Conservation (phyloP, 805 yeast genomes). For the Candida bentonensis region DNA sequence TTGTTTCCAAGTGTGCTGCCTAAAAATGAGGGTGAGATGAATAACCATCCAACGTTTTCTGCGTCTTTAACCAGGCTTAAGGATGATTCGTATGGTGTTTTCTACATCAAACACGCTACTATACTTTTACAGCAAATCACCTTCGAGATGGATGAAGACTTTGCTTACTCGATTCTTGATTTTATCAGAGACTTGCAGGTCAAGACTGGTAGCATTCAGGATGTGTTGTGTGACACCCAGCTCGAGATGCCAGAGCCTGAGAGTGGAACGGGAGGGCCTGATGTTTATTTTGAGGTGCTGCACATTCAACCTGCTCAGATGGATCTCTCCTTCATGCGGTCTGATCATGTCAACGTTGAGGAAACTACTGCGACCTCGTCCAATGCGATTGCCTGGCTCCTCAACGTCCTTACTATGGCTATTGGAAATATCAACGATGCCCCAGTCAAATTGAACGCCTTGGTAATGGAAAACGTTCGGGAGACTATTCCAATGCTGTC, state of each 20-base stretch:
- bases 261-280: conserved; percentile 40
- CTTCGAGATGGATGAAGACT: conserved; percentile 87
- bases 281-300: conserved; percentile 81
- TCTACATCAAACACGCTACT: conserved; percentile 85
- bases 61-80: conserved; percentile 72
- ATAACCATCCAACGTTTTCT: conserved; percentile 80
- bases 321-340: conserved; percentile 80
- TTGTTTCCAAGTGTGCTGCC: conserved; percentile 85
- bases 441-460: conserved; percentile 76
- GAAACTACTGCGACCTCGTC: conserved; percentile 44
- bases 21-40: conserved; percentile 68
- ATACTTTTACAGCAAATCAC: conserved; percentile 80
- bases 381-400: conserved; percentile 43
- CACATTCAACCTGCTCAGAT: conserved; percentile 86
- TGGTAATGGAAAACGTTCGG: conserved; percentile 76
- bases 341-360: conserved; percentile 60
- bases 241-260: conserved; percentile 62
- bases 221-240: conserved; percentile 45
- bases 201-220: conserved; percentile 16
- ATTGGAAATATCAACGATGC: conserved; percentile 96
- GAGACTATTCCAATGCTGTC: conserved; percentile 66
- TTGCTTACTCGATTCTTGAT: conserved; percentile 66
- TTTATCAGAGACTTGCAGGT: conserved; percentile 40
- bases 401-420: conserved; percentile 88
- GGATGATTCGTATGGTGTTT: conserved; percentile 83